phyloP scores from a whole-genome alignment of 192 early-diverging fungal genomes.

The Mortierella antarctica region DNA sequence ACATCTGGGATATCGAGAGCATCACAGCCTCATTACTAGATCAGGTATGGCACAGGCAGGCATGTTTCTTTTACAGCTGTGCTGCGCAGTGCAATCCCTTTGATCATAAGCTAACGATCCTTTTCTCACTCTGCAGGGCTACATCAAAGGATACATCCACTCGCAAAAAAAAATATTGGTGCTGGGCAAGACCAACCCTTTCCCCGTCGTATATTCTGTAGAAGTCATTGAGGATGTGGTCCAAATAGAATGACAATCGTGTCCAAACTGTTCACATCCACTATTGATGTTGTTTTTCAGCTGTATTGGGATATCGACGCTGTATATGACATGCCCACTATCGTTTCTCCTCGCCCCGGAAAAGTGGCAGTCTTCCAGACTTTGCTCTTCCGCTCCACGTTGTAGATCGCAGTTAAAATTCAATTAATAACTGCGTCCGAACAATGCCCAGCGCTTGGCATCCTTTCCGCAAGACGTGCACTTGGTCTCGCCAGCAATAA shows the following conservation, averaged over 20 bases:
- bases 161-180: slow-evolving; percentile 54
- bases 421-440: slow-evolving; percentile 86
- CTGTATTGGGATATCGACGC: too few species aligned
- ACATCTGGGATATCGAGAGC: slow-evolving; percentile 52
- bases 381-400: not conserved
- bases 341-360: too few species aligned
- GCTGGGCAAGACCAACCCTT: slow-evolving; percentile 55
- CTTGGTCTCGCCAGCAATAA: slow-evolving; percentile 88
- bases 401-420: not conserved
- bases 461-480: slow-evolving; percentile 83
- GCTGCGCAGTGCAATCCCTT: not conserved
- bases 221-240: slow-evolving; percentile 12
- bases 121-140: slow-evolving; percentile 41
- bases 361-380: too few species aligned
- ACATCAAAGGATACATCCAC: slow-evolving; percentile 63
- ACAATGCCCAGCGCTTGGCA: slow-evolving; percentile 85
- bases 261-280: too few species aligned
- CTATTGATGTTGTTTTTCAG: too few species aligned
- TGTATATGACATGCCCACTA: too few species aligned
- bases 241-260: not conserved
- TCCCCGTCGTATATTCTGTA: slow-evolving; percentile 47
- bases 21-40: slow-evolving; percentile 58
- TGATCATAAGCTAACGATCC: not conserved
- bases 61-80: not conserved
- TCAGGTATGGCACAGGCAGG: slow-evolving; percentile 44